A percentile compares a stretch with the other conserved stretches of the same genome.
Evolutionary conservation across 805 yeast genomes (phyloP).

Genomic region (Millerozyma acaciae): DNA sequence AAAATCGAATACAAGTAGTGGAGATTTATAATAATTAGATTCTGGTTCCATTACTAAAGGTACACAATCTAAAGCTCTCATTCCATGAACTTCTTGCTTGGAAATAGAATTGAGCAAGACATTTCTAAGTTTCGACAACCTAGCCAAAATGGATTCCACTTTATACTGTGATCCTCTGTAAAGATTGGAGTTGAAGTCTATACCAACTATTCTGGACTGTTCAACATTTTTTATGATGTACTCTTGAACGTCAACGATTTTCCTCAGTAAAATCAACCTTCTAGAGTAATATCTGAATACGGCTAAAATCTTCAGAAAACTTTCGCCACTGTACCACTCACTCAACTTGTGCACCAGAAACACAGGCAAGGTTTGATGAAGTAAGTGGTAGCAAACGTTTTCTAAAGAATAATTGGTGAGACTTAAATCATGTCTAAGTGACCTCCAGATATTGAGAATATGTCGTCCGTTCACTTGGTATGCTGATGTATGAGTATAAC

Average conservation of each 20-base stretch:
- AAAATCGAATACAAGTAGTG: conserved; percentile 85
- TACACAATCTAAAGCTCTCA: conserved; percentile 80
- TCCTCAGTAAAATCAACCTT: conserved; percentile 33
- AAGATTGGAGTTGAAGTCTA: conserved; percentile 83
- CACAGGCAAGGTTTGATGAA: conserved; percentile 67
- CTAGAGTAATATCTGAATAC: conserved; percentile 45
- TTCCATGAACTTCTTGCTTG: conserved; percentile 73
- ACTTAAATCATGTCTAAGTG: conserved; percentile 57
- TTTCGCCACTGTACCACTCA: conserved; percentile 15
- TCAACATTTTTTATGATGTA: conserved; percentile 69
- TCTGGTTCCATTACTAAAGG: conserved; percentile 93
- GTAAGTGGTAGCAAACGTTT: conserved; percentile 62
- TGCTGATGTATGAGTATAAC: conserved; percentile 71
- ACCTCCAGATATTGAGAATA: conserved; percentile 80
- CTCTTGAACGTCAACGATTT: conserved; percentile 59
- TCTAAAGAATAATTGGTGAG: conserved; percentile 72
- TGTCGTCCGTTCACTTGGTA: conserved; percentile 76
- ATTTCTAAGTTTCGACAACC: conserved; percentile 77
- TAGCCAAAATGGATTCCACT: conserved; percentile 77
- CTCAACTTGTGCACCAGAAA: conserved; percentile 50
- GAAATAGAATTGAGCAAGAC: conserved; percentile 74
- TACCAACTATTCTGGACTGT: conserved; percentile 80
- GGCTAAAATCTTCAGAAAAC: conserved; percentile 17
- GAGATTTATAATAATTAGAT: conserved; percentile 80
- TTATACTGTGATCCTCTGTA: conserved; percentile 92